Evolutionary conservation across 371 early-diverging fungal species (phyloP).

Genomic region (Blakeslea trispora): DNA sequence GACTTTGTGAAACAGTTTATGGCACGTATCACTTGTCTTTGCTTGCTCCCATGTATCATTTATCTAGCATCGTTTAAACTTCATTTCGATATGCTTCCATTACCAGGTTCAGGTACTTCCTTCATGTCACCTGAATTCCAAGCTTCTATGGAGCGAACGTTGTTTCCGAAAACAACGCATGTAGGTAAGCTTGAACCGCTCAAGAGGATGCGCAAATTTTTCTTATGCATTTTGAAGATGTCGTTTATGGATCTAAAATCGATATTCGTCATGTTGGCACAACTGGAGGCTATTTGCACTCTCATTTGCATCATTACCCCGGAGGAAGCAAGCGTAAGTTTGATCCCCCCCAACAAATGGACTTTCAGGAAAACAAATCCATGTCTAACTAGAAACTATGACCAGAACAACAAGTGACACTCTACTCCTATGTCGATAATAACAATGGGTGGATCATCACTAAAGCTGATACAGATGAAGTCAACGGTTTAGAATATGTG

Average conservation of each 20-base stretch:
- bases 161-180: slow-evolving; percentile 48
- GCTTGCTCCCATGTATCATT: slow-evolving; percentile 77
- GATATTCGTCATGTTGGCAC: slow-evolving; percentile 76
- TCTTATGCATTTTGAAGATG: slow-evolving; percentile 37
- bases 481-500: slow-evolving; percentile 41
- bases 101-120: slow-evolving; percentile 86
- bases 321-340: slow-evolving; percentile 74
- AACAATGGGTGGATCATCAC: slow-evolving; percentile 66
- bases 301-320: slow-evolving; percentile 82
- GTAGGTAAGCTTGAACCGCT: slow-evolving; percentile 21
- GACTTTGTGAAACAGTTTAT: slow-evolving; percentile 63
- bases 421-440: slow-evolving; percentile 23
- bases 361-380: not conserved
- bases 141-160: slow-evolving; percentile 73
- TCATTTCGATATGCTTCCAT: slow-evolving; percentile 78
- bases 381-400: not conserved
- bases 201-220: not conserved
- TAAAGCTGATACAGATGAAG: slow-evolving; percentile 40
- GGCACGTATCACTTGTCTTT: slow-evolving; percentile 74
- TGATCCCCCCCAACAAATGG: no score
- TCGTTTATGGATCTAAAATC: slow-evolving; percentile 78
- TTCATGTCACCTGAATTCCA: slow-evolving; percentile 92
- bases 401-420: slow-evolving; percentile 48
- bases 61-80: slow-evolving; percentile 84
- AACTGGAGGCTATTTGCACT: slow-evolving; percentile 83